phyloP scores from a whole-genome alignment of 2,329 filamentous ascomycete species.

The Septoria linicola region DNA sequence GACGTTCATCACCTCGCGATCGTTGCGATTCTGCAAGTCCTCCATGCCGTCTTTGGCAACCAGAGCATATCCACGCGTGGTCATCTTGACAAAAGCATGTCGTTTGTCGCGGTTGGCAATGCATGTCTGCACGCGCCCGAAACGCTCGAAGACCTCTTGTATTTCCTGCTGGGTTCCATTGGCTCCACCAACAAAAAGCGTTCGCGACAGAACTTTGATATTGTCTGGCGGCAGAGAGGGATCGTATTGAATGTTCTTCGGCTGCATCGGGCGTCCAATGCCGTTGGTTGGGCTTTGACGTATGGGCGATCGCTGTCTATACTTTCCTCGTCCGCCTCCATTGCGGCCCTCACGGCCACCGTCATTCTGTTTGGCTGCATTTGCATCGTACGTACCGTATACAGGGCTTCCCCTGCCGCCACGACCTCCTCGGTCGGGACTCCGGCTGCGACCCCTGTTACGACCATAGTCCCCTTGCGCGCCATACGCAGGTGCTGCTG shows the following conservation, averaged over 20 bases:
- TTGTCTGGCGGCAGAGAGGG: slow-evolving; percentile 67
- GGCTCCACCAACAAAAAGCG: slow-evolving; percentile 93
- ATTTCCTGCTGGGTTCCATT: slow-evolving; percentile 76
- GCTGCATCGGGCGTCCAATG: slow-evolving; percentile 43
- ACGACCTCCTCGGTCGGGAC: slow-evolving; percentile 65
- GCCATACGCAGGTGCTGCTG: slow-evolving; percentile 23
- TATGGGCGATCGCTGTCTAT: slow-evolving; percentile 80
- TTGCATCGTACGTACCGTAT: slow-evolving; percentile 68
- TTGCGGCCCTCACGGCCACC: slow-evolving; percentile 25
- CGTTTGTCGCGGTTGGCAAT: slow-evolving; percentile 98
- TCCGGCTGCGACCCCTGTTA: slow-evolving; percentile 64
- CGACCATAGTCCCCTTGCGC: slow-evolving; percentile 47
- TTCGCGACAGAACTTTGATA: slow-evolving; percentile 92
- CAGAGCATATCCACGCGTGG: slow-evolving; percentile 81
- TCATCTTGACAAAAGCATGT: slow-evolving; percentile 99
- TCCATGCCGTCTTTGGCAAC: slow-evolving; percentile 86
- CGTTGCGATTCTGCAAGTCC: slow-evolving; percentile 77
- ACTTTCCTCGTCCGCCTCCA: slow-evolving; percentile 58
- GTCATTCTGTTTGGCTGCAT: slow-evolving; percentile 25
- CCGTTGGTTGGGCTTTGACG: slow-evolving; percentile 63
- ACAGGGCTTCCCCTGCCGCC: slow-evolving; percentile 63
- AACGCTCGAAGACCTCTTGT: slow-evolving; percentile 74
- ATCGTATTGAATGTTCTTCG: slow-evolving; percentile 82
- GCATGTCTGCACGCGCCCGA: slow-evolving; percentile 89
- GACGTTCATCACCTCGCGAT: slow-evolving; percentile 68